A percentile compares a stretch with the other conserved stretches of the same genome.
Evolutionary conservation across 352 stramenopile genomes (phyloP).

Genomic region (Globisporangium orthogonon): DNA sequence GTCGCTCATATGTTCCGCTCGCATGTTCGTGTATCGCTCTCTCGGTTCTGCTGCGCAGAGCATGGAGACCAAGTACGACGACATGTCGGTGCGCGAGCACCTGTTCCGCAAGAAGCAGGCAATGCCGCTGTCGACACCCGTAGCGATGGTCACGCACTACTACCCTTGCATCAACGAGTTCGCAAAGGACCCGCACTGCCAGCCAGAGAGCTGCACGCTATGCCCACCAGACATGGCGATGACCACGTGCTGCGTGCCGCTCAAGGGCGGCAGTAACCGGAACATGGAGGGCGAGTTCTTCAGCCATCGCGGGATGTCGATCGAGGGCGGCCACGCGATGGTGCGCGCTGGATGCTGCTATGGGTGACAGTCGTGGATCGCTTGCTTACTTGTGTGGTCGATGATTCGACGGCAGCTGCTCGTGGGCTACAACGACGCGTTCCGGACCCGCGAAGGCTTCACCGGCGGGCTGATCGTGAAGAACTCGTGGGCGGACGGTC

Average conservation of each 20-base stretch:
- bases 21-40: background rate
- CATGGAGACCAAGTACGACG: conserved; percentile 78
- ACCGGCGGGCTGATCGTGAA: conserved; percentile 73
- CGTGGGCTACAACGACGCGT: conserved; percentile 74
- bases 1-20: too few relatives aligned
- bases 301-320: conserved; percentile 71
- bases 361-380: background rate
- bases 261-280: conserved; percentile 58
- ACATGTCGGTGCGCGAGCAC: conserved; percentile 71
- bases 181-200: conserved; percentile 49
- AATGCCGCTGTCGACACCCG: conserved; percentile 69
- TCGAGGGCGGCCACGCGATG: conserved; percentile 76
- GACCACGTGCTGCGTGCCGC: conserved; percentile 72
- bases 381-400: background rate
- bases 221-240: conserved; percentile 70
- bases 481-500: conserved; percentile 66
- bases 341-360: conserved; percentile 18
- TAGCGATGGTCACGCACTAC: conserved; percentile 75
- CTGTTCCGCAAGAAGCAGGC: conserved; percentile 69
- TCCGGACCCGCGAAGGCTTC: conserved; percentile 66
- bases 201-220: conserved; percentile 53
- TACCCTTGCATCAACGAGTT: conserved; percentile 71
- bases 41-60: conserved; percentile 15
- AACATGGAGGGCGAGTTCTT: conserved; percentile 87
- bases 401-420: conserved; percentile 36